Evolutionary conservation across 2,329 filamentous ascomycete genomes (phyloP).

Genomic region (Talaromyces sp.): DNA sequence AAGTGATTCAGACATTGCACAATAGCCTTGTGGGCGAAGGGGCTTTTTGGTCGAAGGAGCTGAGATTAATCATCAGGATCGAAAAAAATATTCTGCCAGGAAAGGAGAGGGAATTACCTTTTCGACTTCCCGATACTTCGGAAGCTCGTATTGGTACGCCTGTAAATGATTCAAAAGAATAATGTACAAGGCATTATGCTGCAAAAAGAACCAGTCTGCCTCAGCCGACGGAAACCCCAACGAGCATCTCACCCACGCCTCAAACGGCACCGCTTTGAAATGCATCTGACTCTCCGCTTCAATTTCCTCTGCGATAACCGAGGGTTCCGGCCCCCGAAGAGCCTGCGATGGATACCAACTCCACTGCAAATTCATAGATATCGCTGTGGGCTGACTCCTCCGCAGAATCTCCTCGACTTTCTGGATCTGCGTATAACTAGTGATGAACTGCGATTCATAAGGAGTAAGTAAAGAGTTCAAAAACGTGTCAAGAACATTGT

Average conservation of each 20-base stretch:
- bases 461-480: constrained; percentile 26
- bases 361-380: constrained; percentile 27
- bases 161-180: constrained; percentile 30
- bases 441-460: constrained; percentile 23
- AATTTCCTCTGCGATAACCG: constrained; percentile 29
- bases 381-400: constrained; percentile 23
- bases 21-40: constrained; percentile 36
- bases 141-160: constrained; percentile 28
- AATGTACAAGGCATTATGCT: constrained; percentile 34
- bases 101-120: constrained; percentile 23
- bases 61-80: constrained; percentile 13
- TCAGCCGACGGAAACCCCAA: constrained; percentile 30
- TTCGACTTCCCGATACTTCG: constrained; percentile 33
- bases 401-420: constrained; percentile 38
- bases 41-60: constrained; percentile 33
- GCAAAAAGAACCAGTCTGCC: constrained; percentile 37
- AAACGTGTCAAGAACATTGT: constrained; percentile 30
- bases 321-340: constrained; percentile 20
- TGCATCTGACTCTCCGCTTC: constrained; percentile 38
- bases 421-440: constrained; percentile 31
- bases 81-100: neutral
- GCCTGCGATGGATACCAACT: constrained; percentile 31
- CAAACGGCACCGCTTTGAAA: constrained; percentile 35
- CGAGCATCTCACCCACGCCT: constrained; percentile 37
- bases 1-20: constrained; percentile 27